A percentile compares a stretch with the other conserved stretches of the same genome.
Evolutionary conservation across 202 grass and related monocot genomes (phyloP).

Genomic region (Bolboschoenoplectus hybrid): DNA sequence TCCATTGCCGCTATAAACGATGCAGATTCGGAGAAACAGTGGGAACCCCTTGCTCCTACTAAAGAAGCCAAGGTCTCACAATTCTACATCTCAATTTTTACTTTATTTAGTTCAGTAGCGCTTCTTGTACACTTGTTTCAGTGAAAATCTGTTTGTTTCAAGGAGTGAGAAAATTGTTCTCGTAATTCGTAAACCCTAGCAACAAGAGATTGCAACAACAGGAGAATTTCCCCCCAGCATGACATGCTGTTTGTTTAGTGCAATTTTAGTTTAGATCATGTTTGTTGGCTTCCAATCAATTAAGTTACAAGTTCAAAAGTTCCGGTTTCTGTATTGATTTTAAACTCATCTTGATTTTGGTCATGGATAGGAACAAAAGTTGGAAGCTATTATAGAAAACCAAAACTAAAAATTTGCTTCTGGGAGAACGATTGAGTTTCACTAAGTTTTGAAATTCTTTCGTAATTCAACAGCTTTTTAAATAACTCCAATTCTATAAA

Average conservation of each 20-base stretch:
- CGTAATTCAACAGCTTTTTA: conserved; percentile 18
- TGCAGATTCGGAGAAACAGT: conserved; percentile 60
- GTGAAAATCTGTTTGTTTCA: background rate
- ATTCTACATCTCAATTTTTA: background rate
- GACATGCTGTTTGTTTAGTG: background rate
- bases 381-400: no score
- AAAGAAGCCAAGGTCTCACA: conserved; percentile 86
- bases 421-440: no score
- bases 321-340: background rate
- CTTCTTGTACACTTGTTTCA: conserved; percentile 15
- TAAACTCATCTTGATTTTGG: no score
- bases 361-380: no score
- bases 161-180: background rate
- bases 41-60: conserved; percentile 93
- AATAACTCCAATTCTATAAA: conserved; percentile 41
- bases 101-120: background rate
- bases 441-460: no score
- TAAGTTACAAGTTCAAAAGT: background rate
- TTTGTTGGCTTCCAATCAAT: background rate
- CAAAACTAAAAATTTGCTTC: no score
- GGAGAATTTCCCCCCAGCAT: background rate
- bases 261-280: background rate
- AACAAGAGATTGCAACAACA: background rate
- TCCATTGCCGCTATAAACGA: conserved; percentile 98
- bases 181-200: conserved; percentile 29